Evolutionary conservation across 371 early-diverging fungal genomes (phyloP).

Genomic region (Lichtheimia corymbifera): DNA sequence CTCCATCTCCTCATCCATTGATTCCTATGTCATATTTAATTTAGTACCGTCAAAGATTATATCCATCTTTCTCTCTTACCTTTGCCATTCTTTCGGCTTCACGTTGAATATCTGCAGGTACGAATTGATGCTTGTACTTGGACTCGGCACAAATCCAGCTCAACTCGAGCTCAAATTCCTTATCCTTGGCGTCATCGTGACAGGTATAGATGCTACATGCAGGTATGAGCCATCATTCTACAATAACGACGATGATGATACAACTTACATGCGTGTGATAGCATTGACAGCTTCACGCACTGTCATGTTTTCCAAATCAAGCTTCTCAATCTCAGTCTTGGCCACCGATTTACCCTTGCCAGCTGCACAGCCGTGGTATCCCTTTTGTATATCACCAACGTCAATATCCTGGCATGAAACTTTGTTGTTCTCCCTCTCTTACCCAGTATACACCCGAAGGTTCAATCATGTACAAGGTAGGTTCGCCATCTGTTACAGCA

Average conservation of each 20-base stretch:
- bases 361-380: slow-evolving; percentile 92
- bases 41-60: background rate
- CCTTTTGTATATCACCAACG: slow-evolving; percentile 45
- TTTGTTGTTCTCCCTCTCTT: slow-evolving; percentile 6
- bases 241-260: background rate
- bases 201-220: slow-evolving; percentile 80
- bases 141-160: slow-evolving; percentile 95
- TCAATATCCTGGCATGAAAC: background rate
- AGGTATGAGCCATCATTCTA: background rate
- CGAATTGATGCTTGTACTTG: slow-evolving; percentile 75
- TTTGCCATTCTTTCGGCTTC: slow-evolving; percentile 88
- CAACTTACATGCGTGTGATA: slow-evolving; percentile 88
- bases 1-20: slow-evolving; percentile 59
- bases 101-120: slow-evolving; percentile 84
- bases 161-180: slow-evolving; percentile 96
- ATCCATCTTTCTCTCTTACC: slow-evolving; percentile 39
- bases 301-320: slow-evolving; percentile 84
- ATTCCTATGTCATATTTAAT: slow-evolving; percentile 21
- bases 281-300: slow-evolving; percentile 91
- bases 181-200: slow-evolving; percentile 97
- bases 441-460: slow-evolving; percentile 97
- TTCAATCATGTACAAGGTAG: slow-evolving; percentile 93
- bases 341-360: slow-evolving; percentile 97
- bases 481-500: slow-evolving; percentile 69
- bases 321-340: slow-evolving; percentile 96